A percentile compares a stretch with the other conserved stretches of the same genome.
These are phyloP conservation scores for Fremontodendron californicum DNA, from an alignment of 345 rosid genomes.

Conservation along the genomic window DNA sequence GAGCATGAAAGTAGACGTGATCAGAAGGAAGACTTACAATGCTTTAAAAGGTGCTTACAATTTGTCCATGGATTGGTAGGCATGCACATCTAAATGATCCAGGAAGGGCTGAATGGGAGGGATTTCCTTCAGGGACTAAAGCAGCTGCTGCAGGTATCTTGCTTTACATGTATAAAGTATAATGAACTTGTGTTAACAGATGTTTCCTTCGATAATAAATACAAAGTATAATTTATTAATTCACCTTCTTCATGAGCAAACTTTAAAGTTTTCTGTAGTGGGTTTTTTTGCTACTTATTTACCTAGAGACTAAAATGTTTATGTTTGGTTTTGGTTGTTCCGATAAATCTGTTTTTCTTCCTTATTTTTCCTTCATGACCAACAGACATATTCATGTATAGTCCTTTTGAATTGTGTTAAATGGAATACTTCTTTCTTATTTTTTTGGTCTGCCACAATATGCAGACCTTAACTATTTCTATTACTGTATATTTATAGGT, in stretches of 20 bases:
- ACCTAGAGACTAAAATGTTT: neutral
- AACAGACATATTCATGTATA: neutral
- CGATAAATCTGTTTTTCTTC: neutral
- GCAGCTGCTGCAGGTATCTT: slow-evolving; percentile 93
- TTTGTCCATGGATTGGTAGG: slow-evolving; percentile 40
- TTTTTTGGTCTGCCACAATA: neutral
- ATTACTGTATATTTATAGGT: slow-evolving; percentile 36
- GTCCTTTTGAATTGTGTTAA: neutral
- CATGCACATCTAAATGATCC: slow-evolving; percentile 98
- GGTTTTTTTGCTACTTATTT: neutral
- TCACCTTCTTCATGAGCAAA: neutral
- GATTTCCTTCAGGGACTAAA: slow-evolving; percentile 89
- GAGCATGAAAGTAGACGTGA: neutral
- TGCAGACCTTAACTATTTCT: neutral
- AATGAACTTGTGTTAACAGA: neutral
- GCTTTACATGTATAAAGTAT: neutral
- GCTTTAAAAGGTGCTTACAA: neutral
- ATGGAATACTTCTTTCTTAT: neutral
- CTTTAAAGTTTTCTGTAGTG: neutral
- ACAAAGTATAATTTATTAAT: neutral
- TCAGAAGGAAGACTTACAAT: neutral
- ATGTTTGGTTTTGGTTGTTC: neutral
- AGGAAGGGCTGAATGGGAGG: slow-evolving; percentile 98
- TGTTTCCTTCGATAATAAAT: neutral
- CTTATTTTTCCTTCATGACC: neutral